Percentiles rank a stretch among this genome's conserved stretches.
Conservation (phyloP, 495 filamentous ascomycete genomes). For the Aspergillus bridgeri region DNA sequence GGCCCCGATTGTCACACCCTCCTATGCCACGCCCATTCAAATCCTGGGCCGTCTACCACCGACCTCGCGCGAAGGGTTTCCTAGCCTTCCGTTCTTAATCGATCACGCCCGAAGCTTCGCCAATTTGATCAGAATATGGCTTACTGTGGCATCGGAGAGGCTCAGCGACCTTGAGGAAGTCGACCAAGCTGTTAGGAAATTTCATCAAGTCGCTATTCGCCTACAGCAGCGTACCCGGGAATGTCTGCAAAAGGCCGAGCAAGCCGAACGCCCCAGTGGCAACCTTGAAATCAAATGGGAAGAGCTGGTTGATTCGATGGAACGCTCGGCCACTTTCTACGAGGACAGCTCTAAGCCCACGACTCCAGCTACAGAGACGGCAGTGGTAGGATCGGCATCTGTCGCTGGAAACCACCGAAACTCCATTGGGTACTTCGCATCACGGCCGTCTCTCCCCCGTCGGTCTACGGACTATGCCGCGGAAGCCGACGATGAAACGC, state of each 20-base stretch:
- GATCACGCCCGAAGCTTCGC: conserved; percentile 88
- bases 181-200: conserved; percentile 47
- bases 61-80: conserved; percentile 87
- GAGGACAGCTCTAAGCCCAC: conserved; percentile 37
- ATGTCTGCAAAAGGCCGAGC: conserved; percentile 68
- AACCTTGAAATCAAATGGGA: conserved; percentile 63
- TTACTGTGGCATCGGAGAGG: conserved; percentile 52
- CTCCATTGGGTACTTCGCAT: conserved; percentile 44
- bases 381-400: conserved; percentile 35
- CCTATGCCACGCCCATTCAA: conserved; percentile 88
- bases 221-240: conserved; percentile 70
- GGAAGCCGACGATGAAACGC: conserved; percentile 45
- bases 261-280: conserved; percentile 60
- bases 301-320: conserved; percentile 68
- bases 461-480: conserved; percentile 39
- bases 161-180: conserved; percentile 37
- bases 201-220: conserved; percentile 71
- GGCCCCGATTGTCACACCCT: conserved; percentile 66
- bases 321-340: conserved; percentile 50
- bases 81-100: conserved; percentile 89
- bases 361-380: conserved; percentile 40
- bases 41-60: conserved; percentile 81
- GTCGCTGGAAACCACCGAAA: conserved; percentile 35
- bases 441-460: conserved; percentile 39
- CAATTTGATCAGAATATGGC: conserved; percentile 84